Percentiles rank a stretch among this genome's conserved stretches.
These are phyloP conservation scores for Ophiosphaerella korrae DNA, from an alignment of 2,329 filamentous ascomycete genomes.

Conservation along the genomic window DNA sequence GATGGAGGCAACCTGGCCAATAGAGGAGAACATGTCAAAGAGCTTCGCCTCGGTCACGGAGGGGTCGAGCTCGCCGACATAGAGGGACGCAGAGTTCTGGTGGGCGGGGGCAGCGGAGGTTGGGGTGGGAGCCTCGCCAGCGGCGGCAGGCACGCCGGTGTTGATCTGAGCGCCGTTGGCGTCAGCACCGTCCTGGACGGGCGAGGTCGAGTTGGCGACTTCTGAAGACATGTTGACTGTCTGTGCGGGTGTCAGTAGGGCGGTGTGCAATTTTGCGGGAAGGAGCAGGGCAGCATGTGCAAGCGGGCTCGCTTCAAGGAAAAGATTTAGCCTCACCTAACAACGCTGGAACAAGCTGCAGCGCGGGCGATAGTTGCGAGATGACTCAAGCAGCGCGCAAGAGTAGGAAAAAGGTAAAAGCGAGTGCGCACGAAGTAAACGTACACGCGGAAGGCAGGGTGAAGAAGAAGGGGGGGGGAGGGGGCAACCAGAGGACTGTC, in stretches of 20 bases:
- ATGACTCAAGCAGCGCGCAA: conserved; percentile 18
- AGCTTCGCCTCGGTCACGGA: conserved; percentile 99
- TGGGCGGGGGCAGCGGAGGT: conserved; percentile 75
- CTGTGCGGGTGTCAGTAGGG: conserved; percentile 32
- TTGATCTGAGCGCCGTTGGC: conserved; percentile 69
- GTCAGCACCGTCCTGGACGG: conserved; percentile 73
- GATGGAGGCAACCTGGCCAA: conserved; percentile 97
- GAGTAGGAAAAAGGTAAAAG: conserved; percentile 26
- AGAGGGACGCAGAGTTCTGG: conserved; percentile 95
- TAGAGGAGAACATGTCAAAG: conserved; percentile 99
- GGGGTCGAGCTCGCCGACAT: conserved; percentile 97
- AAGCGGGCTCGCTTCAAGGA: conserved; percentile 38
- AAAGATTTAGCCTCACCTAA: conserved; percentile 35
- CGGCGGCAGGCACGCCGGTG: conserved; percentile 70
- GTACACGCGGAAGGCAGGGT: conserved; percentile 25
- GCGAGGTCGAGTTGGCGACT: conserved; percentile 54
- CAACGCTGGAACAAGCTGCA: conserved; percentile 26
- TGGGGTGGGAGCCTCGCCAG: conserved; percentile 71
- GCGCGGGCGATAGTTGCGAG: conserved; percentile 21
- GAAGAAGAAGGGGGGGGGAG: conserved; percentile 24
- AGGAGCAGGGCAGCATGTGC: conserved; percentile 33
- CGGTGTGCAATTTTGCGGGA: conserved; percentile 30
- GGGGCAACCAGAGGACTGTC: conserved; percentile 30
- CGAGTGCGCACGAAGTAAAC: conserved; percentile 23
- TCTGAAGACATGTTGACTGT: conserved; percentile 47